phyloP scores from a whole-genome alignment of 192 early-diverging fungal genomes.

The Phycomyces nitens region DNA sequence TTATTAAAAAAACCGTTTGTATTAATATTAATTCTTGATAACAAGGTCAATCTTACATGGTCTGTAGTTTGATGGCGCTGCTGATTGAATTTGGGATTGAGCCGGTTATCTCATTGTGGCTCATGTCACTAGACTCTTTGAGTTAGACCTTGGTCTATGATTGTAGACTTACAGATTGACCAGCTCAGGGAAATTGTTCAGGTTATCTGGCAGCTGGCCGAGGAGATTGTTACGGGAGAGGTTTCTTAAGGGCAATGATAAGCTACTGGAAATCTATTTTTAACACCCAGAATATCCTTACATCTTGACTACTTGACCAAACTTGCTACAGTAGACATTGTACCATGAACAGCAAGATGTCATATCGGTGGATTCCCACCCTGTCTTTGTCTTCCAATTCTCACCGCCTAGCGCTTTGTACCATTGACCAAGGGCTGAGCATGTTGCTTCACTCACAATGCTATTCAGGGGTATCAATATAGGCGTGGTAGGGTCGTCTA shows the following conservation, averaged over 20 bases:
- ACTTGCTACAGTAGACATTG: neutral
- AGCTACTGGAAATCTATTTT: neutral
- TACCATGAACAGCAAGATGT: neutral
- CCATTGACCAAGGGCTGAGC: neutral
- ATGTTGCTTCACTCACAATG: neutral
- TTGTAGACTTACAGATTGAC: constrained; percentile 19
- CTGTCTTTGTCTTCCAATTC: neutral
- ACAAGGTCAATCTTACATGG: constrained; percentile 15
- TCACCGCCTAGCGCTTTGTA: neutral
- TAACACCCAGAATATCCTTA: neutral
- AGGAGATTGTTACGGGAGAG: constrained; percentile 26
- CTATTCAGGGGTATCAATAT: constrained; percentile 12
- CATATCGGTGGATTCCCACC: neutral
- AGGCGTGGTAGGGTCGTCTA: too few relatives aligned
- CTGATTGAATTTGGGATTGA: constrained; percentile 20
- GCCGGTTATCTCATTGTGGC: constrained; percentile 29
- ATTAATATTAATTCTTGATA: too few relatives aligned
- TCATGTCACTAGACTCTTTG: constrained; percentile 11
- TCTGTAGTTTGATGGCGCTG: constrained; percentile 6
- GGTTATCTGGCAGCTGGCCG: constrained; percentile 28
- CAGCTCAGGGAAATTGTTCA: constrained; percentile 20
- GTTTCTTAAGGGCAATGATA: constrained; percentile 11
- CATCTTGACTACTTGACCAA: neutral
- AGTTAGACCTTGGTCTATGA: neutral
- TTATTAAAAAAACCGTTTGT: constrained; percentile 3